These are phyloP conservation scores for Vicia sativa DNA, from an alignment of 306 rosid species.

Conservation along the genomic window DNA sequence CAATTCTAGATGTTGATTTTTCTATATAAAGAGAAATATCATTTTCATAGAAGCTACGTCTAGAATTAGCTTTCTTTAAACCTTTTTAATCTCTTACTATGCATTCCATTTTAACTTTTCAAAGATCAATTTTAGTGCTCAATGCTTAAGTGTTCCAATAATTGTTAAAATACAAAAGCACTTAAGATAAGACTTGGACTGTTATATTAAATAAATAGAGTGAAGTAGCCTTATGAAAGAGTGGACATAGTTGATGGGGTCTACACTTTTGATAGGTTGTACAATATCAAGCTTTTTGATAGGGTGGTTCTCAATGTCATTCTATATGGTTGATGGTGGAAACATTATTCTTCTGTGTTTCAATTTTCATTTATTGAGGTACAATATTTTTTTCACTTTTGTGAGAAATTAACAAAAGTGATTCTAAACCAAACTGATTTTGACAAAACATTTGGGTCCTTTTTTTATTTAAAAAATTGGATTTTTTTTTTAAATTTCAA, in stretches of 20 bases:
- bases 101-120: conserved; percentile 21
- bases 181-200: not conserved
- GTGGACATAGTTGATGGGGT: not conserved
- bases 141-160: conserved; percentile 8
- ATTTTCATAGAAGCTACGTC: conserved; percentile 34
- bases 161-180: conserved; percentile 22
- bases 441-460: too few relatives aligned
- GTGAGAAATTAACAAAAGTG: too few relatives aligned
- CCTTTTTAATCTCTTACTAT: conserved; percentile 18
- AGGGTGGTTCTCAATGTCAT: conserved; percentile 20
- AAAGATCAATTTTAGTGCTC: conserved; percentile 4
- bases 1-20: conserved; percentile 28
- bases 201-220: not conserved
- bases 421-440: too few relatives aligned
- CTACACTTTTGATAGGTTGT: conserved; percentile 5
- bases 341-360: conserved; percentile 14
- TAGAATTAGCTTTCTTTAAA: conserved; percentile 34
- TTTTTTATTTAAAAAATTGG: too few relatives aligned
- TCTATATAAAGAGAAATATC: conserved; percentile 25
- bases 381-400: too few relatives aligned
- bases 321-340: not conserved
- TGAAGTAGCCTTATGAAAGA: conserved; percentile 5
- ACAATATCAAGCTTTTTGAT: not conserved
- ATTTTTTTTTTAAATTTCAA: too few relatives aligned
- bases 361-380: not conserved